Base-by-base conservation (phyloP, 1,284 basidiomycete species). In the Rhodotorula sp. region DNA sequence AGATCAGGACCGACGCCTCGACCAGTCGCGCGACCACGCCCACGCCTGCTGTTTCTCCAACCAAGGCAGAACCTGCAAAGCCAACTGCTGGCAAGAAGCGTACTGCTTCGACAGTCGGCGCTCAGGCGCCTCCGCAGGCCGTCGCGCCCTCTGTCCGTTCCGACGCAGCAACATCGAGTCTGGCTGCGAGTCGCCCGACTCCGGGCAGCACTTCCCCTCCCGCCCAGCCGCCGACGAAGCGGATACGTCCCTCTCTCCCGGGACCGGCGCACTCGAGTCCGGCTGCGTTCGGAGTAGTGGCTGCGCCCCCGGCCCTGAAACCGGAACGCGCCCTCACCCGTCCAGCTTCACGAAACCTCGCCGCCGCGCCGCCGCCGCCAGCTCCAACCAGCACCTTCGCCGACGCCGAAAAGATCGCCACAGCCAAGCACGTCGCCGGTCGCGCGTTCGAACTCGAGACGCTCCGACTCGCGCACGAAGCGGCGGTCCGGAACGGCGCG, bases 401-500 rank as follows among this genome's bases (percentile, higher is more conserved):
- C 54, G 54, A 55, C 16, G 54, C 54, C 54, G 54, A 55, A 14
- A n/a, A 18, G 15, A 55, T 55, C 14, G 54, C 54, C 12, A 18
- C 34, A n/a, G 68, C 67, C 21, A 67, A 69, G n/a, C 23, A 57
- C 26, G 66, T 57, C 34, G 62, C 58, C 0, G n/a, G 19, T 5
- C 45, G 60, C 21, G 26, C 38, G 18, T 67, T 62, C 43, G 69
- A 73, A 59, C 66, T 73, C 50, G 55, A 60, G 15, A 28, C 55
- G 15, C 55, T 71, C 4, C 69, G 68, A 7, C 54, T 26, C 61
- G 55, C 47, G 15, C 68, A 68, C 62, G 49, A 54, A 45, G 50
- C 50, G n/a, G 73, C 73, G 10, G 26, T 28, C 6, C 15, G 7
- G 1, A 31, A 66, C 18, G 73, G 73, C 14, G 68, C 66, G 31